Conservation (phyloP, 2,329 filamentous ascomycete species). For the Claviceps africana region DNA sequence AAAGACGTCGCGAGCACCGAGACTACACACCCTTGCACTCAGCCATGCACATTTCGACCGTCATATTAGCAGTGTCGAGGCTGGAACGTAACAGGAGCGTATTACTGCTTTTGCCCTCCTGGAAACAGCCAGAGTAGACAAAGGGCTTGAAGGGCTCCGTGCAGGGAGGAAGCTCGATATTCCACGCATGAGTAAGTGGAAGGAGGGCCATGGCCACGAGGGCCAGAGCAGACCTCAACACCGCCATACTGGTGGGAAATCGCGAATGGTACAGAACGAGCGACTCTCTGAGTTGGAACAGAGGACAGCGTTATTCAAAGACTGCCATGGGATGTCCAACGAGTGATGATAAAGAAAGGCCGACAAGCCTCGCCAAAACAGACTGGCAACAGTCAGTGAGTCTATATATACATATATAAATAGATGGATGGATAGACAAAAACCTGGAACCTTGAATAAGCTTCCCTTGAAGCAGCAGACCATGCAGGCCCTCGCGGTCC, state of each 20-base stretch:
- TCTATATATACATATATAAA: neutral
- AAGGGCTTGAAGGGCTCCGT: slow-evolving; percentile 31
- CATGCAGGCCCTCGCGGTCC: neutral
- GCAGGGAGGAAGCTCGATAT: slow-evolving; percentile 31
- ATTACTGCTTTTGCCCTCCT: slow-evolving; percentile 20
- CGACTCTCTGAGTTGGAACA: neutral
- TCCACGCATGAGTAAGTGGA: slow-evolving; percentile 23
- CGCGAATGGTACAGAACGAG: neutral
- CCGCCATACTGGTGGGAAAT: slow-evolving; percentile 6
- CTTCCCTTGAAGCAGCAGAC: neutral
- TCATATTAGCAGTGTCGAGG: slow-evolving; percentile 26
- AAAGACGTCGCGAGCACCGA: neutral
- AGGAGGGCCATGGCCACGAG: slow-evolving; percentile 22
- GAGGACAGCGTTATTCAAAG: neutral
- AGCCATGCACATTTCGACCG: slow-evolving; percentile 31
- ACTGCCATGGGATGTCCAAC: neutral
- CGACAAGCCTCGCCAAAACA: neutral
- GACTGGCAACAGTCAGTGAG: neutral
- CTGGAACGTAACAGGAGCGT: slow-evolving; percentile 29
- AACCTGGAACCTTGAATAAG: neutral
- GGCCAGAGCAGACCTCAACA: slow-evolving; percentile 13
- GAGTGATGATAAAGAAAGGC: neutral
- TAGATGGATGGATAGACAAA: neutral
- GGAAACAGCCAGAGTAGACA: slow-evolving; percentile 33
- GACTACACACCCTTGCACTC: slow-evolving; percentile 31